Evolutionary conservation across 2,329 filamentous ascomycete species (phyloP).

Genomic region (Ceratocystis cubensis): DNA sequence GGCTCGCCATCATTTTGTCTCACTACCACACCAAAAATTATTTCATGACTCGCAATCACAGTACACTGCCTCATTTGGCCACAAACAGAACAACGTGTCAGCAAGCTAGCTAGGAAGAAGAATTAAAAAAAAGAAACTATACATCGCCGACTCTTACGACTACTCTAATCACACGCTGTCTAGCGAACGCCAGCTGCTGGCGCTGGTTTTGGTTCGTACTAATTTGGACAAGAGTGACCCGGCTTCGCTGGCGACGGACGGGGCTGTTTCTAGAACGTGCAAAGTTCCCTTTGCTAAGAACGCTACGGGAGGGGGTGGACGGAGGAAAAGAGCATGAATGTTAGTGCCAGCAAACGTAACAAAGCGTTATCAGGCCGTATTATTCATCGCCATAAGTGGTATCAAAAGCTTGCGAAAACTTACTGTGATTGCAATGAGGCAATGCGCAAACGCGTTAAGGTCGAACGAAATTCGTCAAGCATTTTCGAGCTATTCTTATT

Average conservation of each 20-base stretch:
- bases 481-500: constrained; percentile 22
- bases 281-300: constrained; percentile 2
- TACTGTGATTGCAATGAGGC: constrained; percentile 38
- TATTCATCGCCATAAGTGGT: background rate
- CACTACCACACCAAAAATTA: too few relatives aligned
- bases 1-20: too few relatives aligned
- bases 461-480: constrained; percentile 33
- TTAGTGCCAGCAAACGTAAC: background rate
- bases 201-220: constrained; percentile 22
- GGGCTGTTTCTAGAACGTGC: background rate
- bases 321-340: background rate
- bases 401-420: constrained; percentile 24
- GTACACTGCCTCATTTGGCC: background rate
- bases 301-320: background rate
- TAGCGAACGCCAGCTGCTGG: constrained; percentile 26
- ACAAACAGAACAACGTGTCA: background rate
- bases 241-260: constrained; percentile 25
- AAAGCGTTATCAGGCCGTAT: background rate
- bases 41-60: background rate
- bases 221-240: constrained; percentile 24
- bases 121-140: background rate
- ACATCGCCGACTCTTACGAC: constrained; percentile 1
- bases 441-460: constrained; percentile 36
- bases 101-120: background rate
- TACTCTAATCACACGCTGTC: constrained; percentile 24